Evolutionary conservation across 805 yeast genomes (phyloP).

Genomic region (Cyberlindnera maclurae): DNA sequence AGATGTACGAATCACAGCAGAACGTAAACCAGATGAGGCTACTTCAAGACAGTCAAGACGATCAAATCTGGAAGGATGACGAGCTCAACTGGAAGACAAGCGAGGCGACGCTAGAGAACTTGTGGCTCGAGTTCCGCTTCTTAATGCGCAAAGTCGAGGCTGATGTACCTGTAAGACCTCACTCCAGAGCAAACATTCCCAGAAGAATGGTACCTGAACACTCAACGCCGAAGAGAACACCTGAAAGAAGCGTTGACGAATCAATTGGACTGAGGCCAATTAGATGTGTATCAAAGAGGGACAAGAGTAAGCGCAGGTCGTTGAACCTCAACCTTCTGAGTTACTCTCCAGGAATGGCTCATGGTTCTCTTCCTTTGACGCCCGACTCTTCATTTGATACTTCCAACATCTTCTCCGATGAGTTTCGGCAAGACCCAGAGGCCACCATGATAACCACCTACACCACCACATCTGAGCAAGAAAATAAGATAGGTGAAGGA

Average conservation of each 20-base stretch:
- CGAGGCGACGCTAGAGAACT: conserved; percentile 38
- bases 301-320: conserved; percentile 2
- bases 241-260: conserved; percentile 16
- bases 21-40: conserved; percentile 10
- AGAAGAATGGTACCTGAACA: neutral
- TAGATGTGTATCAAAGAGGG: conserved; percentile 9
- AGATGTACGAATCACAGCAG: conserved; percentile 20
- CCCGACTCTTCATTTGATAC: conserved; percentile 13
- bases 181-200: conserved; percentile 1
- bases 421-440: neutral
- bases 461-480: neutral
- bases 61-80: conserved; percentile 24
- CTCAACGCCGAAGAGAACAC: conserved; percentile 4
- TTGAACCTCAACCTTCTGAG: conserved; percentile 4
- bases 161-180: conserved; percentile 1
- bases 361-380: conserved; percentile 5
- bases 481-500: too few species aligned
- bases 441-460: neutral
- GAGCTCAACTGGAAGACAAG: conserved; percentile 38
- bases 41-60: conserved; percentile 9
- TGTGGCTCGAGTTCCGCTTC: conserved; percentile 34
- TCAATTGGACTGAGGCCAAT: conserved; percentile 11
- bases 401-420: conserved; percentile 1
- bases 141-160: conserved; percentile 20
- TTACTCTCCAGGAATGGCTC: neutral